These are phyloP conservation scores for Ceratobasidium sp. DNA, from an alignment of 1,284 basidiomycete species.

Conservation along the genomic window DNA sequence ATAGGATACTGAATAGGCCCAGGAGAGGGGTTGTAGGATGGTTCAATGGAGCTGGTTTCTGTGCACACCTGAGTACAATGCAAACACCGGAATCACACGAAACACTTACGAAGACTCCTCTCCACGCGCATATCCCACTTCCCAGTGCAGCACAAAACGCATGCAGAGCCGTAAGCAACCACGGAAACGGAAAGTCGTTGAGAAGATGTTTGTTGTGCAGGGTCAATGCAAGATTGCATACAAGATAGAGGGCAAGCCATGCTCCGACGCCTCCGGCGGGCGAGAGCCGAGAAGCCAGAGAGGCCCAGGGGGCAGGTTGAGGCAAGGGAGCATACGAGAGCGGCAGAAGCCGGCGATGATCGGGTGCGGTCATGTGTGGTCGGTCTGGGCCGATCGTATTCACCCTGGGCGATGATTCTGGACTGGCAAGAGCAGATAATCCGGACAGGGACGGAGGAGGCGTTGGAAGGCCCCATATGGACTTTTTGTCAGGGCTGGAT, in stretches of 20 bases:
- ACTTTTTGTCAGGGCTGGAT: slow-evolving; percentile 8
- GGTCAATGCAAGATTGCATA: slow-evolving; percentile 87
- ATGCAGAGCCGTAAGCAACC: slow-evolving; percentile 86
- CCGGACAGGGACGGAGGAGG: slow-evolving; percentile 32
- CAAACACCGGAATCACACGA: not conserved
- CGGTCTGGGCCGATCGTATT: not conserved
- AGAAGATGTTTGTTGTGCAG: slow-evolving; percentile 92
- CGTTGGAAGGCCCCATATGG: slow-evolving; percentile 23
- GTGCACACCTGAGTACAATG: not conserved
- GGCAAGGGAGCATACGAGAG: not conserved
- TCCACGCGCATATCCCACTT: slow-evolving; percentile 69
- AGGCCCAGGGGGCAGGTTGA: not conserved
- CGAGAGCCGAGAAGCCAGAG: too few relatives aligned
- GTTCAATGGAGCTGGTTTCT: slow-evolving; percentile 61
- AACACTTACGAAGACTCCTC: slow-evolving; percentile 60
- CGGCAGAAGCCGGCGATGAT: not conserved
- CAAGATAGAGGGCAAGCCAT: slow-evolving; percentile 84
- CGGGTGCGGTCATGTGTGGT: not conserved
- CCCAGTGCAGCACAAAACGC: slow-evolving; percentile 83
- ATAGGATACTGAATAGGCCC: slow-evolving; percentile 81
- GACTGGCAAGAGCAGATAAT: not conserved
- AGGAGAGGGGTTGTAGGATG: slow-evolving; percentile 67
- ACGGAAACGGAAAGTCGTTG: slow-evolving; percentile 89
- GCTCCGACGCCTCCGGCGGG: slow-evolving; percentile 19
- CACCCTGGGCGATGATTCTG: not conserved